Base-by-base conservation (phyloP, 208 protist species). In the Leishmania mexicana region DNA sequence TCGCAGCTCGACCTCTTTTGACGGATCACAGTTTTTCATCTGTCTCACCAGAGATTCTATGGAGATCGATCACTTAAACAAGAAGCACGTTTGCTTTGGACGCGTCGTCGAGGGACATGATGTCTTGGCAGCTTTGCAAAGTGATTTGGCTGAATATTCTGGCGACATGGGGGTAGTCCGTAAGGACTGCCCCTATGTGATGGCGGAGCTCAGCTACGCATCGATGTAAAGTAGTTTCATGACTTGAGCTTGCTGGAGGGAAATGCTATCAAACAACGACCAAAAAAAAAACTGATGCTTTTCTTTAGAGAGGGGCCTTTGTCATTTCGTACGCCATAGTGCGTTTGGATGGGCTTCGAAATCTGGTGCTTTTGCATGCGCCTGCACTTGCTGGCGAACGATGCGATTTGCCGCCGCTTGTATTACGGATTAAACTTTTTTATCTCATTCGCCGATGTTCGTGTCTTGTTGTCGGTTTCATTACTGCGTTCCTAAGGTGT, bases 1-100 rank as follows among this genome's bases (percentile, higher is more conserved):
- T 83, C 83, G 93, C 15, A 91, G 86, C 47, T 84, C 85, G 13
- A 80, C 40, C 54, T 64, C 60, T 28, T 92, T 94, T 81, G 94
- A 97, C 71, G 88, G 88, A 5, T 92, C 89, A 1, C 84, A 91
- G 65, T 96, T 97, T 87, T 96, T 97, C 80, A 89, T 97, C 51
- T 96, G 92, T 81, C 75, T 97, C 53, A 96, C 93, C 3, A 84
- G 83, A 62, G 89, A 96, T 79, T 60, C 80, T 24, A 75, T 58
- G 1, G 93, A 96, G 75, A 67, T 95, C 54, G 91, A 91, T n/a
- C 89, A 93, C 78, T 70, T 97, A 42, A 90, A 94, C 76, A 88
- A 86, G 67, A 91, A 90, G 17, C 88, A 97, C 67, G 79, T 92
- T 15, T 93, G 88, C 45, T 95, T 97, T 83, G 94, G 87, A 19